A percentile compares a stretch with the other conserved stretches of the same genome.
phyloP scores from a whole-genome alignment of 2,329 filamentous ascomycete species.

The Colletotrichum lentis region DNA sequence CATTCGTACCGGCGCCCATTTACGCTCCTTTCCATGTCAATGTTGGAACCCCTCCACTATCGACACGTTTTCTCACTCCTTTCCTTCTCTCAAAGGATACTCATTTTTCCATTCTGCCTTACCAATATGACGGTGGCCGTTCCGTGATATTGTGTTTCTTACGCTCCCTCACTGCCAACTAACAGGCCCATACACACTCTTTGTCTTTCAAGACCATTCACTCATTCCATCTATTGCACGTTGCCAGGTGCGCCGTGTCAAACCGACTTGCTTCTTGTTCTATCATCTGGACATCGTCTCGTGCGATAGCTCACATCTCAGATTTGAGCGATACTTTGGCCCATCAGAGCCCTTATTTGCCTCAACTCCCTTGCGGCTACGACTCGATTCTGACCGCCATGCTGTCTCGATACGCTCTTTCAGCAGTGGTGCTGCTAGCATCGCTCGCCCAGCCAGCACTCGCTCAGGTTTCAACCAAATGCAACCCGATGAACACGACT shows the following conservation, averaged over 20 bases:
- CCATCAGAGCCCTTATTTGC: too few relatives aligned
- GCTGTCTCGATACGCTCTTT: constrained; percentile 42
- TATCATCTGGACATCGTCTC: neutral
- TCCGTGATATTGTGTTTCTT: constrained; percentile 10
- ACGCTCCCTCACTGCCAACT: constrained; percentile 2
- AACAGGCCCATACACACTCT: constrained; percentile 20
- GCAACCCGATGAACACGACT: constrained; percentile 76
- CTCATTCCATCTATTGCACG: constrained; percentile 19
- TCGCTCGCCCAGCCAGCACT: constrained; percentile 56
- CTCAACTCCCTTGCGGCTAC: neutral
- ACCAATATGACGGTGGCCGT: constrained; percentile 10
- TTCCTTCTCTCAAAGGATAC: constrained; percentile 1
- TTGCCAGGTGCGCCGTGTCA: constrained; percentile 16
- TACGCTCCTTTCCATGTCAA: constrained; percentile 22
- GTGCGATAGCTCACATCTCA: neutral
- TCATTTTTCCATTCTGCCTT: constrained; percentile 12
- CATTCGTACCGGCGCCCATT: neutral
- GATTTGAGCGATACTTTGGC: neutral
- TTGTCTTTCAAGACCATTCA: constrained; percentile 16
- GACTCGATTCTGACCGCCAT: constrained; percentile 38
- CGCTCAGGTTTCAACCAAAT: constrained; percentile 80
- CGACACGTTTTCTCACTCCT: constrained; percentile 7
- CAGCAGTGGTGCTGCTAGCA: constrained; percentile 53
- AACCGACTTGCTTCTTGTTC: neutral
- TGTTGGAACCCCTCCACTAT: constrained; percentile 24